Evolutionary conservation across 2,329 filamentous ascomycete species (phyloP).

Genomic region (Stachybotrys elegans): DNA sequence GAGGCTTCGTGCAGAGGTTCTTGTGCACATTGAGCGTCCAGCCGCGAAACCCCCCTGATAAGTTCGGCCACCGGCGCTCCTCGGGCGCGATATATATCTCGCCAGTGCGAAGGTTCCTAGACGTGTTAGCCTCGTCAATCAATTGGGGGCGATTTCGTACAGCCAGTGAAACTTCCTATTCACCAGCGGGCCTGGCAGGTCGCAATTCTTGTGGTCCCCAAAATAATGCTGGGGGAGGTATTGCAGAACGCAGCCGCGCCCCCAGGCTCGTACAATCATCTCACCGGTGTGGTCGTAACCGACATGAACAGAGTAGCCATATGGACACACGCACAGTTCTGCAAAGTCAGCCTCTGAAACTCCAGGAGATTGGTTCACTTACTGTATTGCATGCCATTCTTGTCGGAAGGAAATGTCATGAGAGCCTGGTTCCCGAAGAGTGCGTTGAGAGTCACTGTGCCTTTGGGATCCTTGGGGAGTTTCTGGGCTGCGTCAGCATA

Average conservation of each 20-base stretch:
- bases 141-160: constrained; percentile 18
- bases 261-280: constrained; percentile 20
- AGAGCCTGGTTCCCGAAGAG: constrained; percentile 52
- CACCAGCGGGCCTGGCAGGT: constrained; percentile 46
- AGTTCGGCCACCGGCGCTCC: constrained; percentile 13
- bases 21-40: too few species aligned
- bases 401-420: constrained; percentile 43
- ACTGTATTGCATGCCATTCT: constrained; percentile 49
- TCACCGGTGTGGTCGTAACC: constrained; percentile 19
- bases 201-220: constrained; percentile 16
- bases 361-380: too few species aligned
- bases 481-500: constrained; percentile 19
- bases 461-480: constrained; percentile 45
- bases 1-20: neutral
- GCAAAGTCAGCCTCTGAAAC: neutral
- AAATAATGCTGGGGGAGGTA: constrained; percentile 15
- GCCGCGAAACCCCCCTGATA: too few species aligned
- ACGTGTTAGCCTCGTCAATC: neutral
- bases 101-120: constrained; percentile 13
- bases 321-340: constrained; percentile 9
- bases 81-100: constrained; percentile 14
- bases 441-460: constrained; percentile 30
- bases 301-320: constrained; percentile 47
- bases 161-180: constrained; percentile 54
- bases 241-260: constrained; percentile 12